Conservation (phyloP, 495 filamentous ascomycete genomes). For the Melanomma pulvis-pyrius region DNA sequence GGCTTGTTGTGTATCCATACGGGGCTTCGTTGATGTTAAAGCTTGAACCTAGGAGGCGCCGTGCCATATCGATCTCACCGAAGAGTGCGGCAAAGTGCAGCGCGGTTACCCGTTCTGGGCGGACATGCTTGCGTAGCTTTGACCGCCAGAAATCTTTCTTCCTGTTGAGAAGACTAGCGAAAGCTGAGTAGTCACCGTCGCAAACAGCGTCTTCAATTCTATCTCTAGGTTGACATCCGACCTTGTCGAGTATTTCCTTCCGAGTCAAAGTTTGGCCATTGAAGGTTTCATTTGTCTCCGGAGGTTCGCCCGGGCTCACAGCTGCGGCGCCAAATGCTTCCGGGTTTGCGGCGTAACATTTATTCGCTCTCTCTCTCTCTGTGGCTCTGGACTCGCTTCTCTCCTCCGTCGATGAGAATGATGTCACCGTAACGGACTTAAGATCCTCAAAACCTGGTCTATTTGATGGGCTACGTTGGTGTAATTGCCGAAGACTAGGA, state of each 20-base stretch:
- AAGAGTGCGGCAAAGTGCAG: slow-evolving; percentile 35
- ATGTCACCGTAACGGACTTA: slow-evolving; percentile 32
- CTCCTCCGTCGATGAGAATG: slow-evolving; percentile 34
- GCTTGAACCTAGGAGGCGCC: slow-evolving; percentile 15
- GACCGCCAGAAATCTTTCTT: slow-evolving; percentile 31
- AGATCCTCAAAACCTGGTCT: slow-evolving; percentile 27
- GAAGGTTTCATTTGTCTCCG: slow-evolving; percentile 28
- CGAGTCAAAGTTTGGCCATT: slow-evolving; percentile 30
- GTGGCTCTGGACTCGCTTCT: slow-evolving; percentile 33
- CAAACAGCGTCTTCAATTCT: slow-evolving; percentile 31
- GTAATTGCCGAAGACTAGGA: slow-evolving; percentile 13
- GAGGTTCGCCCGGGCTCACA: slow-evolving; percentile 26
- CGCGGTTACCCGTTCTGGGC: slow-evolving; percentile 30
- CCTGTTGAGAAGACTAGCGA: slow-evolving; percentile 25
- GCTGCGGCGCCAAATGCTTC: slow-evolving; percentile 24
- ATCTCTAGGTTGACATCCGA: slow-evolving; percentile 43
- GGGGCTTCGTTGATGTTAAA: slow-evolving; percentile 33
- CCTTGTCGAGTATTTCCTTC: slow-evolving; percentile 41
- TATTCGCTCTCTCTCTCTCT: slow-evolving; percentile 19
- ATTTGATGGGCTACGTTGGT: slow-evolving; percentile 14
- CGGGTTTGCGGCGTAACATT: slow-evolving; percentile 10
- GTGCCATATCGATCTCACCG: slow-evolving; percentile 33
- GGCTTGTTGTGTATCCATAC: slow-evolving; percentile 34
- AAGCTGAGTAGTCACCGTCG: slow-evolving; percentile 22
- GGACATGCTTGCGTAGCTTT: slow-evolving; percentile 25